Percentiles rank a stretch among this genome's conserved stretches.
phyloP scores from a whole-genome alignment of 805 yeast species.

The Yarrowia alimentaria region DNA sequence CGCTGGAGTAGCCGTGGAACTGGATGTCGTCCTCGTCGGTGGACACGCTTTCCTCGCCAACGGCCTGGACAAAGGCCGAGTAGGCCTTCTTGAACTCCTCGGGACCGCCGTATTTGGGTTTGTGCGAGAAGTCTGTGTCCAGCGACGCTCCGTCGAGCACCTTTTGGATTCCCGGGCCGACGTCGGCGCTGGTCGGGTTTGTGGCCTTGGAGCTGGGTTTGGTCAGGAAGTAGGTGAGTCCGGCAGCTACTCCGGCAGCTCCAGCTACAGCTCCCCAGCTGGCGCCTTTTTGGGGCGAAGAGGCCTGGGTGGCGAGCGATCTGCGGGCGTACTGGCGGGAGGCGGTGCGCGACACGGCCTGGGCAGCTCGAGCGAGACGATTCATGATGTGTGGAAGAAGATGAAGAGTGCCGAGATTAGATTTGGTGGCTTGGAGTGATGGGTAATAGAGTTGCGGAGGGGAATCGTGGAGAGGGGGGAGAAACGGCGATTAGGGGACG shows the following conservation, averaged over 20 bases:
- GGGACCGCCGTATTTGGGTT: constrained; percentile 31
- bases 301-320: constrained; percentile 7
- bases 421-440: constrained; percentile 13
- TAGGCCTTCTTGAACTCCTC: constrained; percentile 49
- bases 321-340: constrained; percentile 14
- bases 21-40: constrained; percentile 37
- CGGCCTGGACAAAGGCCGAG: constrained; percentile 46
- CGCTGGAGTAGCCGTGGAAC: constrained; percentile 37
- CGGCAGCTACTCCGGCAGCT: constrained; percentile 19
- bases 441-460: constrained; percentile 17
- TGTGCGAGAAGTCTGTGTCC: constrained; percentile 16
- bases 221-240: constrained; percentile 14
- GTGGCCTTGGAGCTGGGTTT: background rate
- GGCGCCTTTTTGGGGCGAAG: background rate
- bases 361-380: constrained; percentile 22
- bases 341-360: constrained; percentile 18
- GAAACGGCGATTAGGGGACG: too few species aligned
- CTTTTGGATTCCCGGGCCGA: constrained; percentile 20
- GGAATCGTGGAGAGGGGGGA: too few species aligned
- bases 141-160: constrained; percentile 13
- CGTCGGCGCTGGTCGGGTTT: background rate
- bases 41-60: constrained; percentile 53
- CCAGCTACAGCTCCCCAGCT: constrained; percentile 22
- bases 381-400: background rate
- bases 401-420: background rate